Evolutionary conservation across 257 asterid genomes (phyloP), one percentile per base, ranked within the genome.

Genomic region (Cinchona pubescens): DNA sequence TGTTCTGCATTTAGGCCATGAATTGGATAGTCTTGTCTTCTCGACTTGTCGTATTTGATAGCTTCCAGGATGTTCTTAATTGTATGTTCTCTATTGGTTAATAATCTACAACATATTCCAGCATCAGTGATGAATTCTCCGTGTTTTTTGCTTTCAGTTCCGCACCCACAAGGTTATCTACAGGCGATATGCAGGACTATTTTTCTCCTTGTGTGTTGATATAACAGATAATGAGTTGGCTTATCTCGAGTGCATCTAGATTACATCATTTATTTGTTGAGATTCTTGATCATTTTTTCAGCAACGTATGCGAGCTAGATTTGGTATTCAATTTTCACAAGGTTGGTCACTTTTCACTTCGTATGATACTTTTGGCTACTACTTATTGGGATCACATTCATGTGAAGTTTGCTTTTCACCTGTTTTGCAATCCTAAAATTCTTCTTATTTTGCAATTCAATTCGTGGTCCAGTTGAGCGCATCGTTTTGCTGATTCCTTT

Each of bases 211-310:
- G 23, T 95, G 97, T 77, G 99, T 95, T 38, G 98, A 95, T 84
- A 92, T 95, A 72, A 95, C 99, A 0, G 99, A 95, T 83, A 95
- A 95, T 61, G 99, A 92, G 82, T 85, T 95, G 71, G 98, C 93
- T 42, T 90, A 90, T 85, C 80, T 93, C 78, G 97, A 95, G 85
- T 83, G 85, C 82, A 92, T 92, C 82, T 98, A n/a, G n/a, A n/a
- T n/a, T n/a, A n/a, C n/a, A n/a, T n/a, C n/a, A 95, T 92, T 90
- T 95, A 72, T 95, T 95, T 75, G 99, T 95, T 82, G 99, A 95
- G 96, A 95, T 95, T 71, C 85, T 95, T 45, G 98, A 95, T 76
- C 98, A 95, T 74, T 95, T 91, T 69, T 95, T 95, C 90, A 91
- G 99, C 96, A 95, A 95, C 38, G 98, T 92, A 21, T 95, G 98